Evolutionary conservation across 78 protist species (phyloP), one percentile per base, ranked within the genome.

Genomic region (Dictyostelium purpureum): DNA sequence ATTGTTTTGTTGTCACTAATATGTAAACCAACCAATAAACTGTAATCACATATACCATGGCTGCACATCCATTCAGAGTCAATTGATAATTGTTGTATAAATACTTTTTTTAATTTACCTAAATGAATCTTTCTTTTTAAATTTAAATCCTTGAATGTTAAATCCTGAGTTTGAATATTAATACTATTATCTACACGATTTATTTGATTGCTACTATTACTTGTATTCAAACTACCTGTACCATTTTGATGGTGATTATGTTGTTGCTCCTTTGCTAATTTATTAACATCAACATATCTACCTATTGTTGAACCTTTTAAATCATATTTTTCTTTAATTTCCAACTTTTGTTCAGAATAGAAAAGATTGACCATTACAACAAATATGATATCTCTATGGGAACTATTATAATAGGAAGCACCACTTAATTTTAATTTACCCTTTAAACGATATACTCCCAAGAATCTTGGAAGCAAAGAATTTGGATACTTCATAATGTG

Each of bases 281-380:
- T 42, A 56, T 71, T 75, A 14, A 82, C 66, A 59, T 63, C 80
- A 5, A 92, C 95, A 40, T 47, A 74, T 57, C 95, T 38, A 33
- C 90, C 91, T 12, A 92, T 47, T 28, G 89, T 92, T 6, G 77
- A 54, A 19, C 95, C 95, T 51, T 92, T 92, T 6, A 92, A 74
- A 52, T 92, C 95, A 61, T 92, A 92, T 26, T 74, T 47, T 42
- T 92, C 95, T 24, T 43, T 43, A 4, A 92, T 49, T 19, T 63
- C 77, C 24, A 75, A n/a, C 31, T 40, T 70, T 0, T 81, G 80
- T 26, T 74, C 43, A 19, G 76, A 38, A 21, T 90, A 79, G 56
- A 92, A 92, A 24, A 92, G 45, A 75, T 92, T 92, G n/a, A 66
- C 75, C 90, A 92, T 92, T 26, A 92, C 87, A 40, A 67, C 66